phyloP scores from a whole-genome alignment of 108 stramenopile species.

The Skeletonema menzelii region DNA sequence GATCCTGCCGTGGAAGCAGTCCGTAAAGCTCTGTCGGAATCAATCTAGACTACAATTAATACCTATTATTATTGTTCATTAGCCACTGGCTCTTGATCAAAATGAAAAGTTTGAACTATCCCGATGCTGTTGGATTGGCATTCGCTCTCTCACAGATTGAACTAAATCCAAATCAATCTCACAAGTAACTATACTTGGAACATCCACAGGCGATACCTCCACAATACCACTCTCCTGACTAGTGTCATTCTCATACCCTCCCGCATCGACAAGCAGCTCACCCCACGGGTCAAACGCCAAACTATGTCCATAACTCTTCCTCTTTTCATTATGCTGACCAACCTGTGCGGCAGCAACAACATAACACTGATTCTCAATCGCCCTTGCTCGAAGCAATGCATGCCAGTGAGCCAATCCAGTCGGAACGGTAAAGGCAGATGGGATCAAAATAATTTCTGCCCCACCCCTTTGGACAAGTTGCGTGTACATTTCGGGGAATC shows the following conservation, averaged over 20 bases:
- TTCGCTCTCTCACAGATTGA: conserved; percentile 60
- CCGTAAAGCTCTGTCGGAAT: conserved; percentile 18
- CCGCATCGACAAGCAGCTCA: conserved; percentile 56
- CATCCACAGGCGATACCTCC: conserved; percentile 18
- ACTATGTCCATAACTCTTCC: conserved; percentile 87
- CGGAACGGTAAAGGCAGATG: conserved; percentile 94
- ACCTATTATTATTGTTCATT: not conserved
- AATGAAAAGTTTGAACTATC: conserved; percentile 20
- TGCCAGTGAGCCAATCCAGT: conserved; percentile 99
- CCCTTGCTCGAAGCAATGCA: conserved; percentile 84
- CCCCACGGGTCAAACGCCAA: conserved; percentile 85
- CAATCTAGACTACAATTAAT: not conserved
- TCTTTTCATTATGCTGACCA: conserved; percentile 84
- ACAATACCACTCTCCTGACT: not conserved
- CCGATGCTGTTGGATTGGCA: conserved; percentile 85
- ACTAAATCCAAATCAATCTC: conserved; percentile 70
- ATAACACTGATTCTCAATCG: conserved; percentile 95
- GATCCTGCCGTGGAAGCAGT: conserved; percentile 25
- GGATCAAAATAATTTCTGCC: conserved; percentile 85
- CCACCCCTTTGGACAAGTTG: conserved; percentile 57
- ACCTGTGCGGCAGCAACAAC: conserved; percentile 96
- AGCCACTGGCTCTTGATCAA: not conserved
- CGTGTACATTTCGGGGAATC: conserved; percentile 92
- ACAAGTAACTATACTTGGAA: conserved; percentile 62
- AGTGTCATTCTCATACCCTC: conserved; percentile 38